phyloP scores from a whole-genome alignment of 768 basidiomycete genomes.

The Phaffia tasmanica region DNA sequence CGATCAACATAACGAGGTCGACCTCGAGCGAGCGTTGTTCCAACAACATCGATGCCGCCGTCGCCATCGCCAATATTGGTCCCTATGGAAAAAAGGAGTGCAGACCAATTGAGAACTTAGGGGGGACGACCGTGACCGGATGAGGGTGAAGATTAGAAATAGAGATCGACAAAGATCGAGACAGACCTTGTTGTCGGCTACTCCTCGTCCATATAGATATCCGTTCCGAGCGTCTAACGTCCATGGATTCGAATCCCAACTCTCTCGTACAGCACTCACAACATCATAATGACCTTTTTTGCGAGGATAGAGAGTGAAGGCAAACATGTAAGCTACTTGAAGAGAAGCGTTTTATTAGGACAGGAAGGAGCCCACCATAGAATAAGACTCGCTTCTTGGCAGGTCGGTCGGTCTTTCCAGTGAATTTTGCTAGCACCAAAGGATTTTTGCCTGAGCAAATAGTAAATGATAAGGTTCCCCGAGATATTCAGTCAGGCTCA shows the following conservation, averaged over 20 bases:
- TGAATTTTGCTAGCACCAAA: conserved; percentile 77
- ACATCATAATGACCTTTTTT: conserved; percentile 76
- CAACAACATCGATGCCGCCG: conserved; percentile 72
- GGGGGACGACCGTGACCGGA: neutral
- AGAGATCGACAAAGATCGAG: neutral
- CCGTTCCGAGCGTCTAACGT: conserved; percentile 69
- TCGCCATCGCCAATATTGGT: conserved; percentile 80
- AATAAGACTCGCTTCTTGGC: conserved; percentile 66
- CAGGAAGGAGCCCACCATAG: conserved; percentile 54
- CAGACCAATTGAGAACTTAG: neutral
- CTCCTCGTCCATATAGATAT: conserved; percentile 44
- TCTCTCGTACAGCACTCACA: conserved; percentile 61
- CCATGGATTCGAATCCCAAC: conserved; percentile 81
- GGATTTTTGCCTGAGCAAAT: conserved; percentile 54
- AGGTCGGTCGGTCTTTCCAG: conserved; percentile 46
- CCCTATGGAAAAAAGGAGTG: conserved; percentile 40
- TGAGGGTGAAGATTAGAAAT: neutral
- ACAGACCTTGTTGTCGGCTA: conserved; percentile 69
- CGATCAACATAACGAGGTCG: conserved; percentile 80
- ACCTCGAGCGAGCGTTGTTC: conserved; percentile 60
- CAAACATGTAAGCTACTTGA: conserved; percentile 32
- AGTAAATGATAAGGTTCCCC: neutral
- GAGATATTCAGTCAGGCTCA: neutral
- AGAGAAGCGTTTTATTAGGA: neutral
- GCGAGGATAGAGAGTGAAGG: conserved; percentile 3